phyloP scores from a whole-genome alignment of 306 rosid genomes.

The Vigna mungo region DNA sequence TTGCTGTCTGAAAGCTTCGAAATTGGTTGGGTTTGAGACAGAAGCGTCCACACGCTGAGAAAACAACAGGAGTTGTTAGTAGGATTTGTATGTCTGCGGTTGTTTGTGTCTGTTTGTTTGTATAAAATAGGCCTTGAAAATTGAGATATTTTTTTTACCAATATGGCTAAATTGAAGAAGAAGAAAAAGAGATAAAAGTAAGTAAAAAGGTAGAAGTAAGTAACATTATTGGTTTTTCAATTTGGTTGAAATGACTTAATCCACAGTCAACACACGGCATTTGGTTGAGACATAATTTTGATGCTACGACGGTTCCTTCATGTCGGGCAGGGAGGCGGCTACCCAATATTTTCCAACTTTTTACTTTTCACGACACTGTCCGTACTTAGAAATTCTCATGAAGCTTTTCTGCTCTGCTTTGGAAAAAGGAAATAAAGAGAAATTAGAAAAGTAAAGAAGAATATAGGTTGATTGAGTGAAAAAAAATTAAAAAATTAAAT shows the following conservation, averaged over 20 bases:
- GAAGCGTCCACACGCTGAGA: background rate
- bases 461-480: too few relatives aligned
- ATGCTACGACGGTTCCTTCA: background rate
- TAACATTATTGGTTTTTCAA: background rate
- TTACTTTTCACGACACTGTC: background rate
- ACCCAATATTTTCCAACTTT: background rate
- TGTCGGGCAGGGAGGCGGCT: background rate
- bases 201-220: background rate
- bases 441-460: too few relatives aligned
- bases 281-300: background rate
- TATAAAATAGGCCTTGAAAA: background rate
- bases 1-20: background rate
- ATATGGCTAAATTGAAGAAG: background rate
- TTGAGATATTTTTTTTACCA: background rate
- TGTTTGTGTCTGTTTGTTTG: background rate
- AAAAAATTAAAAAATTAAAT: too few relatives aligned
- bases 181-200: background rate
- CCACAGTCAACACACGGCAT: conserved; percentile 23
- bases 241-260: background rate
- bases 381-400: too few relatives aligned
- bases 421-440: too few relatives aligned
- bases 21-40: background rate
- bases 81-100: background rate
- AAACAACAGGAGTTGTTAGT: background rate
- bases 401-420: too few relatives aligned